Base-by-base conservation (phyloP, 305 asterid species). In the Fraxinus dipetala region DNA sequence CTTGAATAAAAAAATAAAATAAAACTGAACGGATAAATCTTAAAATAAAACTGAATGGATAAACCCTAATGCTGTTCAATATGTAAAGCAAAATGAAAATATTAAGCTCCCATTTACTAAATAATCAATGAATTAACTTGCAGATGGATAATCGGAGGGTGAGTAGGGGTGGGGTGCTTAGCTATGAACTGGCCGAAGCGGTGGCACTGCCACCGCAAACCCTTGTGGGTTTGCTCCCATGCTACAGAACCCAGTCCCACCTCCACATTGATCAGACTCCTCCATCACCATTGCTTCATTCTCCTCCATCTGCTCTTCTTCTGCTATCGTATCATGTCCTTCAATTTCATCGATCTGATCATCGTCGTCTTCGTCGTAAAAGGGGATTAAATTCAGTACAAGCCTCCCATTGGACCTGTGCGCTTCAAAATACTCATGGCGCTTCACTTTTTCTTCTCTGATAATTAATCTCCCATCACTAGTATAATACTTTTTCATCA, bases 381-480 rank as follows among this genome's bases (percentile, higher is more conserved):
- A 56, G 5, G 91, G 91, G 1, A 95, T 84, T 0, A 95, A 89
- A 72, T 80, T 88, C 18, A 95, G 80, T 20, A 87, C 87, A 54
- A 95, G 91, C 0, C 98, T 91, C 0, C 97, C 98, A 9, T 91
- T 61, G 80, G 89, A 84, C 1, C 97, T 88, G 72, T 83, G 84
- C 24, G 92, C 90, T 81, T 79, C 85, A 72, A 93, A 90, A 85
- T 85, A 94, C 32, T 89, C 93, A 16, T 84, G 94, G 13, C 86
- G 89, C 38, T 85, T 65, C 78, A 85, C 81, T 70, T 51, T 88
- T 87, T 90, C 90, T 51, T 85, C 87, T 24, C 26, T 83, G 83
- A 89, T 88, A 1, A 90, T 65, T 90, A 89, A 11, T 79, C 90
- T 26, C 3, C 91, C 90, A 31, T 92, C 98, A 35, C 20, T 48